Base-by-base conservation (phyloP, 163 green algal species). In the Chlamydomonas reinhardtii region DNA sequence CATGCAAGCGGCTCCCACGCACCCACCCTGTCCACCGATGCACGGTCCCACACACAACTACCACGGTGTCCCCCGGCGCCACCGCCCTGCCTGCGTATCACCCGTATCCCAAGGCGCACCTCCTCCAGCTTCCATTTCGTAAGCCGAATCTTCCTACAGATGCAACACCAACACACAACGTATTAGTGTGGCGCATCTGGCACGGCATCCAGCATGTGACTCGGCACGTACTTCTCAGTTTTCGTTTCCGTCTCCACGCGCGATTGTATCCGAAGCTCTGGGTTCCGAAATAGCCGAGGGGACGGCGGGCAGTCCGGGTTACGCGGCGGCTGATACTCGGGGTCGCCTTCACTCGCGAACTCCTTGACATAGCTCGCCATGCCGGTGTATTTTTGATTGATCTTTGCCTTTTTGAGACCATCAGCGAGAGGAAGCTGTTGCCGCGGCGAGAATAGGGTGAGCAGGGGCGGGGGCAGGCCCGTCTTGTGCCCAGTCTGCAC, bases 401-500 rank as follows among this genome's bases (percentile, higher is more conserved):
- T 89, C 74, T 91, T 91, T 34, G 90, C 89, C 64, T 91, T 93
- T 5, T 88, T 88, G 1, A 89, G 17, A n/a, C 89, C 82, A 0
- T 82, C 59, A 20, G 74, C 75, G 2, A 69, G 71, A 0, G 19
- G 61, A 4, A 94, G 77, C n/a, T 89, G 86, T 4, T 89, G 75
- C 17, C 92, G 82, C 0, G 96, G 75, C 22, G 86, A 80, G 74
- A 99, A 99, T 0, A 98, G 90, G 20, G 95, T 80, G 22, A 98
- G 83, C 39, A 99, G 90, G 59, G 92, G 90, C 5, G 93, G 91
- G 8, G 94, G 93, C 56, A 99, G 85, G 9, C 96, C 96, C 4
- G 96, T 98, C 34, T 88, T 93, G 82, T 98, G 95, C 8, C 91
- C 92, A 29, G 91, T 90, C 66, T 91, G 83, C 39, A 98, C 94